phyloP scores from a whole-genome alignment of 1,139 yeast species.

The Debaryomyces subglobosus region DNA sequence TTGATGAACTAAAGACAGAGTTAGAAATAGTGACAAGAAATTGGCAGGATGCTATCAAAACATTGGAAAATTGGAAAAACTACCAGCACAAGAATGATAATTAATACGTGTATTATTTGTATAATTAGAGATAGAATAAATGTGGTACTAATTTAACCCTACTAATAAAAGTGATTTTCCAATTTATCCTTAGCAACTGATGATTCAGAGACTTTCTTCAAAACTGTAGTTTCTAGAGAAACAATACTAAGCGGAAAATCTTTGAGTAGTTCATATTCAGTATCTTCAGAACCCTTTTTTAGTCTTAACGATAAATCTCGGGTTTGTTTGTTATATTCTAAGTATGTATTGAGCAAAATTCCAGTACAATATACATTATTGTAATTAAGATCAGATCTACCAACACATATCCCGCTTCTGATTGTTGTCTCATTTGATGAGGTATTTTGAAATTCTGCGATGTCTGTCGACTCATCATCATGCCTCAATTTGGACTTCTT shows the following conservation, averaged over 20 bases:
- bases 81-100: slow-evolving; percentile 11
- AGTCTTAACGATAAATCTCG: slow-evolving; percentile 23
- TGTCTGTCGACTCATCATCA: background rate
- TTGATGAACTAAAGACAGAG: slow-evolving; percentile 37
- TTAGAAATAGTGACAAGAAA: slow-evolving; percentile 40
- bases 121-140: slow-evolving; percentile 2
- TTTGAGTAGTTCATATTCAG: slow-evolving; percentile 25
- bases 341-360: slow-evolving; percentile 31
- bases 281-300: slow-evolving; percentile 15
- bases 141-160: background rate
- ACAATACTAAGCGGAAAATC: slow-evolving; percentile 37
- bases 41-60: slow-evolving; percentile 49
- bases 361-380: slow-evolving; percentile 33
- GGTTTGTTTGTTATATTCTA: slow-evolving; percentile 24
- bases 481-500: background rate
- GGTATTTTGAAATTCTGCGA: background rate
- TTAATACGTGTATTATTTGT: slow-evolving; percentile 2
- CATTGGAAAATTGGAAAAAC: slow-evolving; percentile 53
- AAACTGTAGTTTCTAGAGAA: slow-evolving; percentile 36
- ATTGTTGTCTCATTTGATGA: background rate
- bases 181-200: background rate
- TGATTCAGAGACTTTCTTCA: slow-evolving; percentile 17
- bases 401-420: slow-evolving; percentile 11
- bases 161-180: background rate
- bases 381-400: slow-evolving; percentile 19